Percentiles rank a stretch among this genome's conserved stretches.
These are phyloP conservation scores for Geosmithia morbida DNA, from an alignment of 2,329 filamentous ascomycete species.

Conservation along the genomic window DNA sequence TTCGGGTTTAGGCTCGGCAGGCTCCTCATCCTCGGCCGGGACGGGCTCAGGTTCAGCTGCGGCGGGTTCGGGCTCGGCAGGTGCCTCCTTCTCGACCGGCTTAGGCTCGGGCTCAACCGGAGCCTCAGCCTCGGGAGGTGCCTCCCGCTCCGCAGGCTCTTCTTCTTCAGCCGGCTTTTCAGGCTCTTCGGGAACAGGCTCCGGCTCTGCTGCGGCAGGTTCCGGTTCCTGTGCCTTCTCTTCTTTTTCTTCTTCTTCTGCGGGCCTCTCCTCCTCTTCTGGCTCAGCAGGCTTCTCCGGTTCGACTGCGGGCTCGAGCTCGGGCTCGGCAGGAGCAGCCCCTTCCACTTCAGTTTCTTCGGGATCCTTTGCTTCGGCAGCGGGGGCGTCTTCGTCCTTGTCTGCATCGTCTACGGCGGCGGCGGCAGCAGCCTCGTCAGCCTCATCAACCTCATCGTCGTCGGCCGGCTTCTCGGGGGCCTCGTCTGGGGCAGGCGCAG, in stretches of 20 bases:
- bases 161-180: background rate
- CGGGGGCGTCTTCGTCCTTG: background rate
- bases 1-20: background rate
- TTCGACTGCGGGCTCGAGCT: background rate
- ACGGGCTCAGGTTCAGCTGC: background rate
- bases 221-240: constrained; percentile 1
- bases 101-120: background rate
- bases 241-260: background rate
- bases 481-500: background rate
- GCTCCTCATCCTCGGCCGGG: background rate
- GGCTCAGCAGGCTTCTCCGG: background rate
- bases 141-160: background rate
- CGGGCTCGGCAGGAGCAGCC: constrained; percentile 1
- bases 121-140: background rate
- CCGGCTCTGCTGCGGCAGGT: background rate
- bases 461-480: background rate
- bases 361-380: background rate
- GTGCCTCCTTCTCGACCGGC: constrained; percentile 1
- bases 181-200: constrained; percentile 1
- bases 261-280: background rate
- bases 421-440: background rate
- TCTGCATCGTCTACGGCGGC: background rate
- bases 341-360: background rate
- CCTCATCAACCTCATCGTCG: background rate
- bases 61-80: constrained; percentile 1